Evolutionary conservation across 805 yeast genomes (phyloP), one percentile per base, ranked within the genome.

Genomic region (Yarrowia bubula): DNA sequence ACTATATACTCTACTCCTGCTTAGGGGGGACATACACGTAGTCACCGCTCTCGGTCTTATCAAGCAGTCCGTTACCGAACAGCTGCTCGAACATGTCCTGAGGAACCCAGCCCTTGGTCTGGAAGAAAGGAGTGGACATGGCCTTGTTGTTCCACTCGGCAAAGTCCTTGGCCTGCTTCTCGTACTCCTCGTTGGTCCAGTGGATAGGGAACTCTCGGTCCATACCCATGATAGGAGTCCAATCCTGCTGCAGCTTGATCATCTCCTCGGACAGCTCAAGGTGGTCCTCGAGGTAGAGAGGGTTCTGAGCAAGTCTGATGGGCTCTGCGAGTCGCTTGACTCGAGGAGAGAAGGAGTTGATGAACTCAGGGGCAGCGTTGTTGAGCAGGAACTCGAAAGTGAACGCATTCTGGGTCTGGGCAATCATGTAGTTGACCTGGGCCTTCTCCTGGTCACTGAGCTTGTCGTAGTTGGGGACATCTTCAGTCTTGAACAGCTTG

Each of bases 71-170:
- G 67, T 86, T 86, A 18, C 85, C 84, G 44, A 85, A 75, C 71
- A 90, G 80, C 57, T 83, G 83, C 38, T 85, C 87, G 72, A 93
- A 92, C 88, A 91, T 85, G 73, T 91, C 96, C 73, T 91, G 97
- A 15, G 98, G 97, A 66, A 95, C 83, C 97, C 98, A 93, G 5
- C 97, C 97, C 64, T 89, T 88, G 28, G 97, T 89, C 53, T 93
- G 93, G 35, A 90, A 87, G 76, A 91, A 92, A 46, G 98, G 97
- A 60, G 86, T 82, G 6, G 86, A 80, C 41, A 87, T 82, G 53
- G 89, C 76, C 69, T 84, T 85, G 68, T 83, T 78, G 75, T 90
- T 93, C 78, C 90, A 89, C 35, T 80, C 82, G 66, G 83, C 86
- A 70, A 90, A 80, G 31, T 82, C 83, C 22, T 78, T 71, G 62